phyloP scores from a whole-genome alignment of 2,329 filamentous ascomycete genomes.

The Fusarium pseudocircinatum region DNA sequence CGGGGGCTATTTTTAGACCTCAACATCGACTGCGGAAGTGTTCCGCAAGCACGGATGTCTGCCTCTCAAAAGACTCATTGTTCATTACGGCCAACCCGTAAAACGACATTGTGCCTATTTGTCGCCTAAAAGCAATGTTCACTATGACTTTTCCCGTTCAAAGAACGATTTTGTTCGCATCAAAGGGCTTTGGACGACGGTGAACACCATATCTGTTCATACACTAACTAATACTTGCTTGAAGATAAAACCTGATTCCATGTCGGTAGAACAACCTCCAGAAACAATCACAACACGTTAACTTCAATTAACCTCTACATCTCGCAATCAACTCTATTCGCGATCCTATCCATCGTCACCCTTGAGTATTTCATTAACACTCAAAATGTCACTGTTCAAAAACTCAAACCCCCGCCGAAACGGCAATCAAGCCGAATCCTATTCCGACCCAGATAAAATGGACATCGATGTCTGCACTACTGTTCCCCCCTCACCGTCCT shows the following conservation, averaged over 20 bases:
- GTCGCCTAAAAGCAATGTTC: not conserved
- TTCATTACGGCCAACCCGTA: too few relatives aligned
- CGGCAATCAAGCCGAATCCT: not conserved
- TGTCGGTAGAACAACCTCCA: too few relatives aligned
- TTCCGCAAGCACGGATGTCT: not conserved
- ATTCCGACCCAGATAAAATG: not conserved
- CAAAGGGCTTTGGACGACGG: not conserved
- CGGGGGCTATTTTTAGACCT: not conserved
- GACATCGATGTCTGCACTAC: not conserved
- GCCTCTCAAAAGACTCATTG: not conserved
- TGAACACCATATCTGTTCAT: not conserved
- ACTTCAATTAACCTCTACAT: not conserved
- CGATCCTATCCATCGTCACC: not conserved
- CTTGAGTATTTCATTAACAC: not conserved
- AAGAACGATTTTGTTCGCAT: too few relatives aligned
- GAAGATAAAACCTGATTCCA: not conserved
- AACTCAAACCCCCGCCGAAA: not conserved
- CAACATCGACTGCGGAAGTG: not conserved
- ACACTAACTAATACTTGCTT: not conserved
- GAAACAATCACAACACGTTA: too few relatives aligned
- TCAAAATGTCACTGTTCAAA: not conserved
- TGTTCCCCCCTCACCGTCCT: not conserved
- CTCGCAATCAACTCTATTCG: not conserved
- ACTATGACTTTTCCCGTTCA: rapidly evolving
- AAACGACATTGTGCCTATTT: not conserved